Percentiles rank a stretch among this genome's conserved stretches.
Conservation (phyloP, 2,329 filamentous ascomycete species). For the Fusarium floridanum region DNA sequence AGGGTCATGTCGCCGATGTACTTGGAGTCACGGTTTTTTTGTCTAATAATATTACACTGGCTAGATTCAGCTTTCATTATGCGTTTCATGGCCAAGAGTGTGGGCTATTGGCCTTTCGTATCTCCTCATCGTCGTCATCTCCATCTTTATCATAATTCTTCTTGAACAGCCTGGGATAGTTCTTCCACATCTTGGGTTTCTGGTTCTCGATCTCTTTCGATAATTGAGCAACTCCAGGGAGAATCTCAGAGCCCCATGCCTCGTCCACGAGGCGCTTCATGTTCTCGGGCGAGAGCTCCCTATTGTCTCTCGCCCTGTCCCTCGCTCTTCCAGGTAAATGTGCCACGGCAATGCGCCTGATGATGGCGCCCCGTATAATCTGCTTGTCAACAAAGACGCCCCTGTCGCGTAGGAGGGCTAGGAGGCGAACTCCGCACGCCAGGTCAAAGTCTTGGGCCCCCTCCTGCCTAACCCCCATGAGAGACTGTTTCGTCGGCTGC, state of each 20-base stretch:
- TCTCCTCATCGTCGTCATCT: conserved; percentile 8
- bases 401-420: conserved; percentile 51
- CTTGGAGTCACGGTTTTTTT: conserved; percentile 47
- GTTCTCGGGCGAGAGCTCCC: conserved; percentile 48
- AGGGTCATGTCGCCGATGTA: conserved; percentile 41
- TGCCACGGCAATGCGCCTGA: conserved; percentile 49
- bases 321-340: conserved; percentile 46
- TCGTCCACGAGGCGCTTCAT: conserved; percentile 50
- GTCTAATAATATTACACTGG: conserved; percentile 36
- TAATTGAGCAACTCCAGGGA: conserved; percentile 43
- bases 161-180: conserved; percentile 47
- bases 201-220: conserved; percentile 46
- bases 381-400: conserved; percentile 53
- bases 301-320: conserved; percentile 47
- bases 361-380: conserved; percentile 46
- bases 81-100: neutral
- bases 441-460: conserved; percentile 48
- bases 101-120: conserved; percentile 1
- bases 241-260: conserved; percentile 52
- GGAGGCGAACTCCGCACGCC: conserved; percentile 53
- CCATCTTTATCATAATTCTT: conserved; percentile 44
- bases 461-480: conserved; percentile 17
- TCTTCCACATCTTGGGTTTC: conserved; percentile 49
- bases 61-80: conserved; percentile 32
- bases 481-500: conserved; percentile 26